A percentile compares a stretch with the other conserved stretches of the same genome.
These are phyloP conservation scores for Lentinula lateritia DNA, from an alignment of 768 basidiomycete species.

Conservation along the genomic window DNA sequence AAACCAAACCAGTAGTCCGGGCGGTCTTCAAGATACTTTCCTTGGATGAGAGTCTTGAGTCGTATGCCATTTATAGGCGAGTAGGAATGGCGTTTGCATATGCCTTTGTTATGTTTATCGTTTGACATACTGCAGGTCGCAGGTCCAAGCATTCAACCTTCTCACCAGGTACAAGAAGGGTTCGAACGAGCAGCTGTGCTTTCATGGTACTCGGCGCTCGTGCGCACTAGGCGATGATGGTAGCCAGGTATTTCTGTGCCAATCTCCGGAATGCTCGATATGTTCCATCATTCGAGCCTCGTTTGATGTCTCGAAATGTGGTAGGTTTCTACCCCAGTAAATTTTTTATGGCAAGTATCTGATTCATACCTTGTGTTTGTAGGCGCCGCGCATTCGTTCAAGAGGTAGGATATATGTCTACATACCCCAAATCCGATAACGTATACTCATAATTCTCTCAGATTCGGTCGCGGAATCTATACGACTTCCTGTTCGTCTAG, in stretches of 20 bases:
- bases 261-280: constrained; percentile 43
- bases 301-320: constrained; percentile 56
- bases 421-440: neutral
- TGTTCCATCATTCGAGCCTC: constrained; percentile 55
- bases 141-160: constrained; percentile 5
- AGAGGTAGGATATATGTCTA: neutral
- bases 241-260: constrained; percentile 41
- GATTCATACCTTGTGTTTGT: neutral
- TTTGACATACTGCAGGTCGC: neutral
- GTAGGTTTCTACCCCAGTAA: constrained; percentile 23
- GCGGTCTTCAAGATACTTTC: constrained; percentile 48
- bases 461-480: constrained; percentile 70
- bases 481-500: constrained; percentile 64
- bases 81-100: constrained; percentile 3
- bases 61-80: constrained; percentile 44
- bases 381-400: neutral
- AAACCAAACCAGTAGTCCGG: constrained; percentile 41
- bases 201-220: constrained; percentile 61
- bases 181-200: constrained; percentile 54
- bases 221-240: constrained; percentile 54
- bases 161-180: constrained; percentile 5
- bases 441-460: constrained; percentile 12
- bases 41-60: constrained; percentile 34
- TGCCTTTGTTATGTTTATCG: neutral
- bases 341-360: neutral